Evolutionary conservation across 1,284 basidiomycete species (phyloP).

Genomic region (Trichosporon inkin): DNA sequence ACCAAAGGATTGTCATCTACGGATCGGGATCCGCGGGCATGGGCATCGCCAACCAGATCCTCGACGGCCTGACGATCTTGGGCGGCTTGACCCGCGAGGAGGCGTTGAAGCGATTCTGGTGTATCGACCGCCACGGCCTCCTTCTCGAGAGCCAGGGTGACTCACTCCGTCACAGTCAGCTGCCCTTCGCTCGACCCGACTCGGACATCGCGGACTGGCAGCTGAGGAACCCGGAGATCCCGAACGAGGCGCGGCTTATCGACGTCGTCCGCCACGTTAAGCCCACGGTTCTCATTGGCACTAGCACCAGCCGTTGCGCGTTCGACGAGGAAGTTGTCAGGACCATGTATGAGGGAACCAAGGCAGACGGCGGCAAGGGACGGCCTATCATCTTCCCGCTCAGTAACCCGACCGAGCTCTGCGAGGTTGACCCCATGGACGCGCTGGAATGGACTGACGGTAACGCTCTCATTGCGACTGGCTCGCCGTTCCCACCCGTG

Average conservation of each 20-base stretch:
- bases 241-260: constrained; percentile 47
- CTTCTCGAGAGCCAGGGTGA: constrained; percentile 49
- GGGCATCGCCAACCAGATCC: constrained; percentile 62
- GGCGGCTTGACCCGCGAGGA: constrained; percentile 59
- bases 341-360: constrained; percentile 62
- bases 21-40: constrained; percentile 79
- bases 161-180: constrained; percentile 47
- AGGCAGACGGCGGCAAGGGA: background rate
- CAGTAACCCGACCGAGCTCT: constrained; percentile 72
- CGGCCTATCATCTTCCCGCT: constrained; percentile 77
- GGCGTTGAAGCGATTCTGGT: constrained; percentile 66
- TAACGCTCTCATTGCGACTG: constrained; percentile 70
- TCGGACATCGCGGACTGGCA: constrained; percentile 50
- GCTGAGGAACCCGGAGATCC: constrained; percentile 15
- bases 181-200: constrained; percentile 50
- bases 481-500: constrained; percentile 74
- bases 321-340: constrained; percentile 69
- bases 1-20: constrained; percentile 72
- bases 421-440: constrained; percentile 64
- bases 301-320: constrained; percentile 71
- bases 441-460: constrained; percentile 62
- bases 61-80: constrained; percentile 65
- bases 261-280: constrained; percentile 62
- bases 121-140: constrained; percentile 52
- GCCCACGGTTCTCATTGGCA: constrained; percentile 76